These are phyloP conservation scores for Saccharomycopsis hybrid DNA, from an alignment of 1,139 yeast species.

Conservation along the genomic window DNA sequence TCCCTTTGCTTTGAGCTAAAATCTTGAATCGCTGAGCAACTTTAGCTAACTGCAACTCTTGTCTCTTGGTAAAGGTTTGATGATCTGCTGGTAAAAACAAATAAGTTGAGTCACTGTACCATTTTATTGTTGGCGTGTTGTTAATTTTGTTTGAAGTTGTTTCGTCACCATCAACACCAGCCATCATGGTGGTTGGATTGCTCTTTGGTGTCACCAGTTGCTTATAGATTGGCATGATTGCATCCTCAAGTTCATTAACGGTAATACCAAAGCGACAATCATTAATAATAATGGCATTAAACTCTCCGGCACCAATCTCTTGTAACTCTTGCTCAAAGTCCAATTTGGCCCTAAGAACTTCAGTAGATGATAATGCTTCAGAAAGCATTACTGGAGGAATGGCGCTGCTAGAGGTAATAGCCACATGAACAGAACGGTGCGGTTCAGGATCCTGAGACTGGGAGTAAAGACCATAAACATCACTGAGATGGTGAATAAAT, in stretches of 20 bases:
- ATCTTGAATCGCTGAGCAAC: not conserved
- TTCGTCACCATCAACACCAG: not conserved
- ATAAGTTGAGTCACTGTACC: slow-evolving; percentile 40
- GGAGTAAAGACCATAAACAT: slow-evolving; percentile 49
- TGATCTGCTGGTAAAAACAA: slow-evolving; percentile 37
- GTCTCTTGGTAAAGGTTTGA: slow-evolving; percentile 24
- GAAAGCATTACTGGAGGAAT: slow-evolving; percentile 30
- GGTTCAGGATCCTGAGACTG: slow-evolving; percentile 85
- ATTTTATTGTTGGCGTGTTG: slow-evolving; percentile 29
- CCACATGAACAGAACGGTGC: slow-evolving; percentile 60
- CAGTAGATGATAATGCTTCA: slow-evolving; percentile 28
- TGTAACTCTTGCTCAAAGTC: slow-evolving; percentile 32
- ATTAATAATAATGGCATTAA: slow-evolving; percentile 21
- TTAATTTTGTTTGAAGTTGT: no score
- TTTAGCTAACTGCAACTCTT: slow-evolving; percentile 27
- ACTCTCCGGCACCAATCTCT: slow-evolving; percentile 27
- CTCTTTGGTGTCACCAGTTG: not conserved
- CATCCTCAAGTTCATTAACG: slow-evolving; percentile 21
- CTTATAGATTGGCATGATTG: slow-evolving; percentile 26
- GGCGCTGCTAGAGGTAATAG: slow-evolving; percentile 31
- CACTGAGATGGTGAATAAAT: slow-evolving; percentile 65
- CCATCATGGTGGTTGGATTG: not conserved
- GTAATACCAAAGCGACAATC: slow-evolving; percentile 25
- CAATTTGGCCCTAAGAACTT: slow-evolving; percentile 22
- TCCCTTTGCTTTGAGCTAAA: not conserved